phyloP scores from a whole-genome alignment of 768 basidiomycete genomes.

The Pleurotus cornucopiae region DNA sequence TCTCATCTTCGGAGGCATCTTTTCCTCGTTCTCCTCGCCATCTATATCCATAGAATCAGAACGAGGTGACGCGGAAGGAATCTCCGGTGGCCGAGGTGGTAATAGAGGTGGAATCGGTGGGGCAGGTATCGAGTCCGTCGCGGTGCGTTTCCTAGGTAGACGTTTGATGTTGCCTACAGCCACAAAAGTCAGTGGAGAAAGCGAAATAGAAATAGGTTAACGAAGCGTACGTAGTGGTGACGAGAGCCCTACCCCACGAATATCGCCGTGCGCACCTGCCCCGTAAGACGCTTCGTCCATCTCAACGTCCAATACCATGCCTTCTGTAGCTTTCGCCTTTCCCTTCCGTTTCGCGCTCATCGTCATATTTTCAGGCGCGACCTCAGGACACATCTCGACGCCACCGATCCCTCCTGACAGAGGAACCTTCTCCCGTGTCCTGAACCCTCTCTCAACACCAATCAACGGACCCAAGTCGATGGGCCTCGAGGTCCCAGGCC shows the following conservation, averaged over 20 bases:
- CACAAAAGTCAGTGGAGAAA: not conserved
- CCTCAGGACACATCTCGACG: conserved; percentile 41
- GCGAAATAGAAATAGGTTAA: not conserved
- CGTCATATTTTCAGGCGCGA: not conserved
- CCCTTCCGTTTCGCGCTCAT: conserved; percentile 24
- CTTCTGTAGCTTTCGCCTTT: conserved; percentile 15
- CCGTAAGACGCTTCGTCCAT: not conserved
- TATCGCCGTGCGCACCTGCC: too few relatives aligned
- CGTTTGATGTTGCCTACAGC: not conserved
- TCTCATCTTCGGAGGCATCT: conserved; percentile 63
- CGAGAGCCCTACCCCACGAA: too few relatives aligned
- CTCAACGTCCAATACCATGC: not conserved
- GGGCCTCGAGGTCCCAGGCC: not conserved
- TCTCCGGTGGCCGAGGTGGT: conserved; percentile 1
- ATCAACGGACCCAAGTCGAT: conserved; percentile 61
- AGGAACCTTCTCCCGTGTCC: conserved; percentile 52
- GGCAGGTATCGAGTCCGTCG: conserved; percentile 7
- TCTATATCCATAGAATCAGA: not conserved
- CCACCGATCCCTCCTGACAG: conserved; percentile 61
- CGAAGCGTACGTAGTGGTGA: not conserved
- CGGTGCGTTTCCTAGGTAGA: conserved; percentile 2
- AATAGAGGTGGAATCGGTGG: not conserved
- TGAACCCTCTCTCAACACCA: conserved; percentile 56
- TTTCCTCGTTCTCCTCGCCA: conserved; percentile 24
- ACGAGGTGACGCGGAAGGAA: not conserved